Evolutionary conservation across 2,329 filamentous ascomycete species (phyloP).

Genomic region (Ilyonectria mors-panacis): DNA sequence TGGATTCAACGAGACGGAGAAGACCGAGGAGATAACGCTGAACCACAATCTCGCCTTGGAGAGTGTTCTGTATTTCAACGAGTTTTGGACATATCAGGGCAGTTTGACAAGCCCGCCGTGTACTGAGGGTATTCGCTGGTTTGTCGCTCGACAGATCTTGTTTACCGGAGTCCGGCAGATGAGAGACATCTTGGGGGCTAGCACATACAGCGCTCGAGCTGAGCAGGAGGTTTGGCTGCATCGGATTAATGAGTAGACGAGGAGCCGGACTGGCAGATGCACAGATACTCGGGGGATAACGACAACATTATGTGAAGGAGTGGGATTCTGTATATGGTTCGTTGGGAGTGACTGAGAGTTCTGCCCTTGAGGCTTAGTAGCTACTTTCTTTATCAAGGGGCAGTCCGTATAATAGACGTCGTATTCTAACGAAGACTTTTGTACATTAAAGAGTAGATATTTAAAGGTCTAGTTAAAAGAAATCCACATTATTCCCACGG

Average conservation of each 20-base stretch:
- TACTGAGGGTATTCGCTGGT: slow-evolving; percentile 35
- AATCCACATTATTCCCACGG: no score
- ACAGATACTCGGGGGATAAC: background rate
- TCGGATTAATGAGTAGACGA: slow-evolving; percentile 32
- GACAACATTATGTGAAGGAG: background rate
- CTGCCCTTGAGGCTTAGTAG: background rate
- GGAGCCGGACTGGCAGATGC: background rate
- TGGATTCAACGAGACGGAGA: slow-evolving; percentile 35
- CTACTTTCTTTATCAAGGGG: background rate
- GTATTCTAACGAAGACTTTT: no score
- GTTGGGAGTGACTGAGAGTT: background rate
- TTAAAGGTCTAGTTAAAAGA: no score
- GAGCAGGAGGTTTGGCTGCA: slow-evolving; percentile 41
- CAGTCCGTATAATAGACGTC: no score
- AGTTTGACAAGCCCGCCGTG: slow-evolving; percentile 42
- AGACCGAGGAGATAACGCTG: background rate
- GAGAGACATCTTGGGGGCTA: slow-evolving; percentile 37
- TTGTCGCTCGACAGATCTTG: slow-evolving; percentile 35
- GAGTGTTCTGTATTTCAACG: slow-evolving; percentile 35
- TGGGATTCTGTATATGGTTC: background rate
- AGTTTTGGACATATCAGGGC: slow-evolving; percentile 42
- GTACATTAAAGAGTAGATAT: no score
- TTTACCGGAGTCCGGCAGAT: slow-evolving; percentile 40
- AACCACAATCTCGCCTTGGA: slow-evolving; percentile 31
- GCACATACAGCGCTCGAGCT: slow-evolving; percentile 36